These are phyloP conservation scores for Boeremia lycopersici DNA, from an alignment of 2,329 filamentous ascomycete genomes.

Conservation along the genomic window DNA sequence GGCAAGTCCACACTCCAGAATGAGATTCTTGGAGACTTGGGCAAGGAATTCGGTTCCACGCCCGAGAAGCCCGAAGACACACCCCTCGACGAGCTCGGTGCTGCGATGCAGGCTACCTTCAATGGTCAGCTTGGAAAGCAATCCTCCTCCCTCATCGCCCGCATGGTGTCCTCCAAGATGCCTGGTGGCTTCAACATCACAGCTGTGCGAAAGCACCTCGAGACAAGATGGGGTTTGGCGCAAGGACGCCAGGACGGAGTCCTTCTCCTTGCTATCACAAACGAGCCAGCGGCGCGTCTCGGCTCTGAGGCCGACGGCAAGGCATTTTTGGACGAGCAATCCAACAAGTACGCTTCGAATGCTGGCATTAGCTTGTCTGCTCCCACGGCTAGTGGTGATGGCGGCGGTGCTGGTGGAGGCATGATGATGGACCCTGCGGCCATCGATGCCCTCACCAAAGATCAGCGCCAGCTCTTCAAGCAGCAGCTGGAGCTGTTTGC, in stretches of 20 bases:
- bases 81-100: conserved; percentile 92
- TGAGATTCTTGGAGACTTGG: conserved; percentile 95
- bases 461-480: conserved; percentile 95
- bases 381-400: conserved; percentile 71
- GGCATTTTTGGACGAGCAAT: conserved; percentile 83
- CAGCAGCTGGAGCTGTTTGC: conserved; percentile 96
- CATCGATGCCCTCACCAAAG: conserved; percentile 95
- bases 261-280: conserved; percentile 85
- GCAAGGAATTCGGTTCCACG: conserved; percentile 97
- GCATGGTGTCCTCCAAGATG: conserved; percentile 98
- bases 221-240: conserved; percentile 89
- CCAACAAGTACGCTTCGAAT: conserved; percentile 85
- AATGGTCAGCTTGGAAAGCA: conserved; percentile 98
- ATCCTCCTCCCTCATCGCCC: conserved; percentile 88
- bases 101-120: conserved; percentile 97
- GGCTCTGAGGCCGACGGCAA: conserved; percentile 92
- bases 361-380: conserved; percentile 84
- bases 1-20: conserved; percentile 99
- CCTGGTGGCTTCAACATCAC: conserved; percentile 99
- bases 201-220: conserved; percentile 89
- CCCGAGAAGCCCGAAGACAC: conserved; percentile 99
- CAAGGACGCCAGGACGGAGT: conserved; percentile 89
- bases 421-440: conserved; percentile 99
- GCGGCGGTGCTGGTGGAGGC: conserved; percentile 73
- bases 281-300: conserved; percentile 87